phyloP scores from a whole-genome alignment of 164 flowering plant species.

The Chloranthus sessilifolius region DNA sequence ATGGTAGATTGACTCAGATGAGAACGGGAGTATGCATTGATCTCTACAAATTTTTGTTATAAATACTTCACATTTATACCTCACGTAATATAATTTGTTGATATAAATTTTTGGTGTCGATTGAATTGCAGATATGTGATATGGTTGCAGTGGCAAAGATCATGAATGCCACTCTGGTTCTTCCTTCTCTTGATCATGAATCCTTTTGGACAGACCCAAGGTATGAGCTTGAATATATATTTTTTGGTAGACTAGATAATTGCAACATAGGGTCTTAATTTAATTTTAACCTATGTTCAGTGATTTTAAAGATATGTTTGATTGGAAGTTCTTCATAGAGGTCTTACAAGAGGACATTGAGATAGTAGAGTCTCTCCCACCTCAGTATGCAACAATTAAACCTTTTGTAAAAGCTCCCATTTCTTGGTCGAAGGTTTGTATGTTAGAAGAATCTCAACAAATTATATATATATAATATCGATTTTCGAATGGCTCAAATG shows the following conservation, averaged over 20 bases:
- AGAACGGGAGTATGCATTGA: constrained; percentile 65
- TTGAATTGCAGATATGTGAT: constrained; percentile 58
- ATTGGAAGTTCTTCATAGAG: constrained; percentile 69
- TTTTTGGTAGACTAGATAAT: neutral
- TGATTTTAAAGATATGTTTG: constrained; percentile 63
- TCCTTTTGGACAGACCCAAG: constrained; percentile 85
- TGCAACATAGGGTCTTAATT: neutral
- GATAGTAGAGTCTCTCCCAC: constrained; percentile 55
- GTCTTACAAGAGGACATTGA: constrained; percentile 59
- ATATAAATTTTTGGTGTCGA: neutral
- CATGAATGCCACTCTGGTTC: constrained; percentile 87
- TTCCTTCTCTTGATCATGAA: constrained; percentile 72
- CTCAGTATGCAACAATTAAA: constrained; percentile 21
- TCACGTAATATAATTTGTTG: neutral
- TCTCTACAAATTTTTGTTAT: neutral
- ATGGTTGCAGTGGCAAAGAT: constrained; percentile 86
- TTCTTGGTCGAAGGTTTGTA: constrained; percentile 93
- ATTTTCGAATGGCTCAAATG: too few relatives aligned
- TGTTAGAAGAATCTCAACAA: too few relatives aligned
- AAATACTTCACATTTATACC: neutral
- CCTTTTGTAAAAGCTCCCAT: constrained; percentile 61
- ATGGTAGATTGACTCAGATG: constrained; percentile 98
- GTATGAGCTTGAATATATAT: too few relatives aligned
- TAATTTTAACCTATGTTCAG: constrained; percentile 27
- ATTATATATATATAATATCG: too few relatives aligned